These are phyloP conservation scores for Hypoxylon sp. DNA, from an alignment of 2,329 filamentous ascomycete species.

Conservation along the genomic window DNA sequence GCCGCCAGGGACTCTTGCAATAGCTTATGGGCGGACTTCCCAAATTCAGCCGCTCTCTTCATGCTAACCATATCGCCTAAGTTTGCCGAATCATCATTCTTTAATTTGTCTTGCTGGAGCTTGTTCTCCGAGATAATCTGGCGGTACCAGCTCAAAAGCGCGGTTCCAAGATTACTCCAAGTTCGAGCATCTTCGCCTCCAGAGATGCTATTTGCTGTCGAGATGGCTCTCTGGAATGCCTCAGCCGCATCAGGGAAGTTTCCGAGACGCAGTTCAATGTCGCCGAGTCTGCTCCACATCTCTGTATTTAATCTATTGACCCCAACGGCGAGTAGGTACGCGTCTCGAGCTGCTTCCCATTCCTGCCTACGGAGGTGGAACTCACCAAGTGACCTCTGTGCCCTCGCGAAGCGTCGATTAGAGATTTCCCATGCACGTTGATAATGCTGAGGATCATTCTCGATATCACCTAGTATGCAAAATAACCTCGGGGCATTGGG, in stretches of 20 bases:
- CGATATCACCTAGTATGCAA: slow-evolving; percentile 94
- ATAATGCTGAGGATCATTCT: slow-evolving; percentile 81
- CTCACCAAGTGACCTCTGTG: slow-evolving; percentile 88
- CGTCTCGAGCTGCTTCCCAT: slow-evolving; percentile 77
- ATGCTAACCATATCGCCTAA: slow-evolving; percentile 53
- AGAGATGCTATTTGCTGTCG: slow-evolving; percentile 68
- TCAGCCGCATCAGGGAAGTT: slow-evolving; percentile 84
- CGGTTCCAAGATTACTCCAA: slow-evolving; percentile 94
- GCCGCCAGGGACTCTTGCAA: slow-evolving; percentile 84
- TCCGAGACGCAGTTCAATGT: slow-evolving; percentile 84
- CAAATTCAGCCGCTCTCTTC: slow-evolving; percentile 49
- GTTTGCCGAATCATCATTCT: slow-evolving; percentile 43
- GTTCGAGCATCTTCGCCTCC: slow-evolving; percentile 92
- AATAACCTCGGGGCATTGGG: slow-evolving; percentile 88
- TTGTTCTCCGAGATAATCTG: slow-evolving; percentile 63
- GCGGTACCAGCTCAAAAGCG: slow-evolving; percentile 79
- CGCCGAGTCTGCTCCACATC: slow-evolving; percentile 92
- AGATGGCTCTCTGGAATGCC: slow-evolving; percentile 86
- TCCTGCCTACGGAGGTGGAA: slow-evolving; percentile 78
- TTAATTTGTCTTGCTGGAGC: slow-evolving; percentile 39
- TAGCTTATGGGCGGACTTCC: slow-evolving; percentile 69
- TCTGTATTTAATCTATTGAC: slow-evolving; percentile 86
- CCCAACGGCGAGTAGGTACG: slow-evolving; percentile 82
- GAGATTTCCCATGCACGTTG: slow-evolving; percentile 91
- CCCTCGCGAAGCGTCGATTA: slow-evolving; percentile 82